Evolutionary conservation across 2,329 filamentous ascomycete genomes (phyloP), one percentile per base, ranked within the genome.

Genomic region (Phoma sp.): DNA sequence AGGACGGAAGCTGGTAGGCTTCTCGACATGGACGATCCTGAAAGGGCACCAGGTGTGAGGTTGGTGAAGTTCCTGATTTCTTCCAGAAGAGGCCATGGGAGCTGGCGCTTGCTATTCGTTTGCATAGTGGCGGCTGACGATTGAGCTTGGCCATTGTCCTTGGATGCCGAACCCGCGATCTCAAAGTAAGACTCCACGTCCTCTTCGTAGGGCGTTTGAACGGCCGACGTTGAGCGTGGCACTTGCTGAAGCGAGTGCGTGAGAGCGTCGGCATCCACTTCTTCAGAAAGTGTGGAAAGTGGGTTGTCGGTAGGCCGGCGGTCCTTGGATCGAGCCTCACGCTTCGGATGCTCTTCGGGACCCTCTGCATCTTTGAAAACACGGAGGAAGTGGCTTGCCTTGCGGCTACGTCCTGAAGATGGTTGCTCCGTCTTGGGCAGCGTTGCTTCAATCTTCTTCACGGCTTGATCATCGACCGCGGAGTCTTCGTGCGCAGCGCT

Each of bases 361-460:
- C 77, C 78, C 49, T 85, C 84, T 55, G 85, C 85, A 58, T 86
- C 84, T 64, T 86, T 86, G 75, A 88, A 88, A 6, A 88, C 74
- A 12, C 86, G 84, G 48, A 88, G 75, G 64, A 86, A 87, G 65
- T 88, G 85, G 66, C 85, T 87, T 37, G 86, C 84, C 72, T 88
- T 88, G 52, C 86, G 81, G 69, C 85, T 88, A 56, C 86, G 81
- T 40, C 83, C 82, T 62, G 84, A 80, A 24, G 80, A 76, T 25
- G 77, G 73, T 29, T 77, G 79, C 63, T 88, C 85, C 4, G 80
- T 76, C 61, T 85, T 85, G 36, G 84, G 79, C 53, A 88, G 69
- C 27, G 84, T 86, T 17, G 85, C 86, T 70, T 88, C 84, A 57
- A 88, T 87, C 38, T 84, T 82, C 70, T 84, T 85, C 50, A 87